Base-by-base conservation (phyloP, 2,329 filamentous ascomycete genomes). In the Cladosporium oxysporum region DNA sequence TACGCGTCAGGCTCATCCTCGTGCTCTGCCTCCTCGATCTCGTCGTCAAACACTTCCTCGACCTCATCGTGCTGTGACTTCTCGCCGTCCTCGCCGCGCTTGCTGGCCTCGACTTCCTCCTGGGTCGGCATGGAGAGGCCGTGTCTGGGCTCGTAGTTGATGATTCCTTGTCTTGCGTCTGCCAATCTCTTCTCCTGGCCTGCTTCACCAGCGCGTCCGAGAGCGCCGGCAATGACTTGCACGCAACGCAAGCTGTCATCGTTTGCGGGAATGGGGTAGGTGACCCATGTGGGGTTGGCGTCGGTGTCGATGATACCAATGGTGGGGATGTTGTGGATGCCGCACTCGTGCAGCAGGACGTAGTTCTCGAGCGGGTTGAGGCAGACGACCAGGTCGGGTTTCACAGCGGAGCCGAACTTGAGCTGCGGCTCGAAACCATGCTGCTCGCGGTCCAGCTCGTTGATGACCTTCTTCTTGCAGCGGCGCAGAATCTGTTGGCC, bases 221-320 rank as follows among this genome's bases (percentile, higher is more conserved):
- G 84, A 1, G 95, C 89, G 62, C 93, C 93, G 4, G 89, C 91
- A 71, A 99, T 91, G 67, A 97, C 84, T 71, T 90, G 87, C 59
- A 93, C 86, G 70, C 90, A 89, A 67, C 95, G 90, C 71, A 97
- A 79, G 86, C 93, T 96, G 83, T 99, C 95, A 76, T 99, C 95
- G 78, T 99, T 99, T 60, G 92, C 92, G 1, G 95, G 95, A 71
- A 99, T 97, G 16, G 91, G 91, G 76, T 99, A 99, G 4, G 95
- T 98, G 60, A 98, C 93, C 87, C 91, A 94, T 0, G 92, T 92
- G 0, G 95, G 92, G 79, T 98, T 91, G 2, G 89, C 90, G 78
- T 99, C 91, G 0, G 95, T 98, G 79, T 99, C 95, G 71, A 98
- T 90, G 66, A 99, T 85, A 57, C 94, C 95, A 74, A 99, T 95